These are phyloP conservation scores for Gastrolobium villosum DNA, from an alignment of 306 rosid genomes.

Conservation along the genomic window DNA sequence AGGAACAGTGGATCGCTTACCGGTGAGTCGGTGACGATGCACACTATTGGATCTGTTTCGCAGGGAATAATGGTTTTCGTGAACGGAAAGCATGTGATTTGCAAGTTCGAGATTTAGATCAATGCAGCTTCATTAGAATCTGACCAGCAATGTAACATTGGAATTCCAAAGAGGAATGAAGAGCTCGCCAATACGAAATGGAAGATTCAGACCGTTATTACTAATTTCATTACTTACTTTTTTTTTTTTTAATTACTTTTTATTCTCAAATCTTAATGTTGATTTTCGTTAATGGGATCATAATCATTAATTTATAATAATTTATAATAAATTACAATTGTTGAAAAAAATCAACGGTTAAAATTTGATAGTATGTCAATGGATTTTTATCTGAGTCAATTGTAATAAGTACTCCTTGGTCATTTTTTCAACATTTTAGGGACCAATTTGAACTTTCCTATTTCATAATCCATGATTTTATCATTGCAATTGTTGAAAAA, in stretches of 20 bases:
- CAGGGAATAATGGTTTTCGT: slow-evolving; percentile 31
- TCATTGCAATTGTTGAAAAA: neutral
- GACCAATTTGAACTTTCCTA: no score
- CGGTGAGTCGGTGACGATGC: slow-evolving; percentile 36
- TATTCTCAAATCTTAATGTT: no score
- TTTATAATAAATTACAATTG: no score
- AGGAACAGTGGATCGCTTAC: slow-evolving; percentile 47
- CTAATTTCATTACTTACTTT: no score
- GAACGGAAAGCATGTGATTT: slow-evolving; percentile 15
- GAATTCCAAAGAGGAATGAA: neutral
- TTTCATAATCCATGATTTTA: neutral
- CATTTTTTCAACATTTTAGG: no score
- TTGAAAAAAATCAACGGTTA: no score
- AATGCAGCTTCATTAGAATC: slow-evolving; percentile 31
- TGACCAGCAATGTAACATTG: slow-evolving; percentile 19
- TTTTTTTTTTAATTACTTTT: no score
- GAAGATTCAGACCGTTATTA: slow-evolving; percentile 25
- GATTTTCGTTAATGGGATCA: no score
- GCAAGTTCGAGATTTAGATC: slow-evolving; percentile 39
- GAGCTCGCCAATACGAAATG: neutral
- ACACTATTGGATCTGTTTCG: slow-evolving; percentile 40
- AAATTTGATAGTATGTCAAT: no score
- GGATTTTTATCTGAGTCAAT: no score
- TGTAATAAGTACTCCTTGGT: no score
- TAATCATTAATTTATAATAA: no score